Percentiles rank a stretch among this genome's conserved stretches.
Evolutionary conservation across 257 asterid species (phyloP).

Genomic region (Jacaranda mimosifolia): DNA sequence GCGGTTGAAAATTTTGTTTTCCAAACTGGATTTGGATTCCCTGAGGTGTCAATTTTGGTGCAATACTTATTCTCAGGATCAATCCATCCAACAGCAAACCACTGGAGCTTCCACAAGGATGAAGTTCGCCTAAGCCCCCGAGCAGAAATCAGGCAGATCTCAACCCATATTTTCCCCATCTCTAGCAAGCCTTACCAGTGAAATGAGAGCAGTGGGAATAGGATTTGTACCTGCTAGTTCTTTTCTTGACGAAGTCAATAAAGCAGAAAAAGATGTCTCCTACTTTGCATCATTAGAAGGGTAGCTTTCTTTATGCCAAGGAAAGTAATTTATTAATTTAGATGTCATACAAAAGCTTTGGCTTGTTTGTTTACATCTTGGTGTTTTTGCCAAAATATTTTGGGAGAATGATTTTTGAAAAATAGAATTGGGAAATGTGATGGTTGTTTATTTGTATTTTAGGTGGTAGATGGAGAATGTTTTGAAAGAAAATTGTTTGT

Average conservation of each 20-base stretch:
- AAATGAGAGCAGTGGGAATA: slow-evolving; percentile 28
- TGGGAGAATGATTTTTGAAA: no score
- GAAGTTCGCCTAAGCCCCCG: slow-evolving; percentile 71
- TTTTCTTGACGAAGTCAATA: slow-evolving; percentile 56
- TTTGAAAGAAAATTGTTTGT: no score
- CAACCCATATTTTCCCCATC: slow-evolving; percentile 77
- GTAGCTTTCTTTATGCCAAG: slow-evolving; percentile 47
- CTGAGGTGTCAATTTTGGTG: slow-evolving; percentile 80
- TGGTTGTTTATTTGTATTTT: no score
- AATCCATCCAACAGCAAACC: slow-evolving; percentile 91
- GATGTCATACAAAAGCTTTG: slow-evolving; percentile 13
- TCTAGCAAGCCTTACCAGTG: slow-evolving; percentile 22
- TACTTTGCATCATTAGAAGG: slow-evolving; percentile 40
- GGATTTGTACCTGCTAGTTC: slow-evolving; percentile 30
- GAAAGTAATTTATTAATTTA: slow-evolving; percentile 31
- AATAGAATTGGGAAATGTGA: no score
- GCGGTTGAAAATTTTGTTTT: slow-evolving; percentile 66
- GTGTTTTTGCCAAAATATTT: no score
- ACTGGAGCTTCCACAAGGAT: slow-evolving; percentile 76
- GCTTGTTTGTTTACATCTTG: no score
- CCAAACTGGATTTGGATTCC: slow-evolving; percentile 79
- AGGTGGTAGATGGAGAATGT: no score
- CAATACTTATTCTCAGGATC: slow-evolving; percentile 75
- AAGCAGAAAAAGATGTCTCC: slow-evolving; percentile 36
- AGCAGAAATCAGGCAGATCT: slow-evolving; percentile 78